Base-by-base conservation (phyloP, 2,329 filamentous ascomycete genomes). In the Aureobasidium sp. region DNA sequence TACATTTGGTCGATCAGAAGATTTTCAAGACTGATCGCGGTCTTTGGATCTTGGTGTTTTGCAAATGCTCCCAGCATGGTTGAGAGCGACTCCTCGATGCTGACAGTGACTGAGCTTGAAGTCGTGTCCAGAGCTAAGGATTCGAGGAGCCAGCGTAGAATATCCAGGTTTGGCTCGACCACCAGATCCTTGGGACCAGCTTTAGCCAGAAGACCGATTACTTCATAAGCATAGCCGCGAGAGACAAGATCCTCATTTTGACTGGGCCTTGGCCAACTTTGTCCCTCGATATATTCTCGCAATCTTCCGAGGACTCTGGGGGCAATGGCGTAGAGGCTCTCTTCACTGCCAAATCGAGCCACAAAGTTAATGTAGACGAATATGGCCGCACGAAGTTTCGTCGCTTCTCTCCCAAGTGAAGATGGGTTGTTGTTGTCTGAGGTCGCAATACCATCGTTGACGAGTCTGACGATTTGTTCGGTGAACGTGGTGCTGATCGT, bases 281-380 rank as follows among this genome's bases (percentile, higher is more conserved):
- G 90, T 36, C 83, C 81, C 65, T 88, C 82, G 61, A 96, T 86
- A 70, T 91, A 97, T 27, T 84, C 81, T 66, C 83, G 83, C 68
- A 97, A 77, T 49, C 86, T 83, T 9, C 82, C 75, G 20, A 96
- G 84, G 3, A 95, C 80, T 45, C 83, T 82, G 2, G 83, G 79
- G 0, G 88, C 89, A 67, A 95, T 86, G 9, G 80, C 75, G 60
- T 79, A 78, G 15, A 94, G 84, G 56, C 85, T 81, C 0, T 81
- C 76, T 34, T 77, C 68, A 0, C 85, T 82, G 8, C 87, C 89
- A 68, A 91, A 85, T 36, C 88, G 85, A 11, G 92, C 89, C 12
- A 94, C 85, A 84, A 92, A 97, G 57, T 90, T 89, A 62, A 96
- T 84, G 68, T 93, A 96, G 42, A 87, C 84, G 69, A 97, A 94